These are phyloP conservation scores for Acarospora socialis DNA, from an alignment of 2,329 filamentous ascomycete genomes.

Conservation along the genomic window DNA sequence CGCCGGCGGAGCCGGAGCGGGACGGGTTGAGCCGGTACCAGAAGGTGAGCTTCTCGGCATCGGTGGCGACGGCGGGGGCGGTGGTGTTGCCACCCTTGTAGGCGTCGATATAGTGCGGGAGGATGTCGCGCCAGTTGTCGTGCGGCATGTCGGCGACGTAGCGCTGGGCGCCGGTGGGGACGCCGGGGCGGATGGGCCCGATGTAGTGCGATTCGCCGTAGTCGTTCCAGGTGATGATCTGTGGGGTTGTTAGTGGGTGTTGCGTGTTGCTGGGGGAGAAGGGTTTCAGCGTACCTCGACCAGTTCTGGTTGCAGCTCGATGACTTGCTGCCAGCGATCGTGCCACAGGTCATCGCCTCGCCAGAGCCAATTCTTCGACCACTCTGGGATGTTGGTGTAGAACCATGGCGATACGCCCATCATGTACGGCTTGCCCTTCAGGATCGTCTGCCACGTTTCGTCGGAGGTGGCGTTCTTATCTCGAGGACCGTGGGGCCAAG, in stretches of 20 bases:
- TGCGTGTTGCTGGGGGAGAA: constrained; percentile 2
- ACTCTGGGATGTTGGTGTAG: constrained; percentile 42
- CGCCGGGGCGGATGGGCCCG: constrained; percentile 32
- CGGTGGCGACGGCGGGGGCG: constrained; percentile 16
- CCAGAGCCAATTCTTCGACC: constrained; percentile 49
- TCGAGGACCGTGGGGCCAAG: constrained; percentile 27
- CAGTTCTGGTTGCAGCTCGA: constrained; percentile 36
- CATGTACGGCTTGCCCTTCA: constrained; percentile 32
- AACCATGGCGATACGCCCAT: constrained; percentile 45
- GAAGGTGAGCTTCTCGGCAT: constrained; percentile 20
- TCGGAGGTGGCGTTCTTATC: constrained; percentile 27
- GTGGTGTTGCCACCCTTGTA: constrained; percentile 33
- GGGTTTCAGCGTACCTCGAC: constrained; percentile 25
- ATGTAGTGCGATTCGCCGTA: constrained; percentile 48
- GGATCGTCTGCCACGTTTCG: constrained; percentile 24
- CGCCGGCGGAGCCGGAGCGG: constrained; percentile 17
- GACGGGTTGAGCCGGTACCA: constrained; percentile 24
- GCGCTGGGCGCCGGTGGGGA: constrained; percentile 33
- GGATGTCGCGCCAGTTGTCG: constrained; percentile 34
- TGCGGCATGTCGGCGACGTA: constrained; percentile 38
- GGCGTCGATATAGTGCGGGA: constrained; percentile 37
- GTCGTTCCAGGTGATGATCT: constrained; percentile 47
- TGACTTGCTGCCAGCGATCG: constrained; percentile 41
- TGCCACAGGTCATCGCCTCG: constrained; percentile 48
- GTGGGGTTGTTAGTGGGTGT: neutral